Percentiles rank a stretch among this genome's conserved stretches.
These are phyloP conservation scores for Neofusicoccum laricinum DNA, from an alignment of 2,329 filamentous ascomycete species.

Conservation along the genomic window DNA sequence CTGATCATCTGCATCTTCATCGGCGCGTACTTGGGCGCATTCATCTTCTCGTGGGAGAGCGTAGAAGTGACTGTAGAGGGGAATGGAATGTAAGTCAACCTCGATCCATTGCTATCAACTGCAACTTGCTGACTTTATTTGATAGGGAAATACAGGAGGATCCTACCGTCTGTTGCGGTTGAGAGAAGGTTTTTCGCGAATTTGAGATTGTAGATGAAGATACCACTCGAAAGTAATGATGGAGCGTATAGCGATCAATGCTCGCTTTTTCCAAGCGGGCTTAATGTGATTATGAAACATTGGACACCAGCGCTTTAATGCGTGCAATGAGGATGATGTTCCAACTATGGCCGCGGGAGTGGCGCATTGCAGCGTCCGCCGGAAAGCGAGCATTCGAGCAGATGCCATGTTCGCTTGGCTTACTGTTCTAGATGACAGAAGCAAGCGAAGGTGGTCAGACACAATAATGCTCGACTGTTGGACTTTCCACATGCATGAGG, in stretches of 20 bases:
- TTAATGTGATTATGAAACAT: not conserved
- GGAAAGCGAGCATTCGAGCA: not conserved
- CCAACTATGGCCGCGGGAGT: no score
- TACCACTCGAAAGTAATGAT: not conserved
- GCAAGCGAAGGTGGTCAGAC: no score
- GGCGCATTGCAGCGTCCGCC: not conserved
- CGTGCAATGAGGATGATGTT: not conserved
- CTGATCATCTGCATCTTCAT: conserved; percentile 79
- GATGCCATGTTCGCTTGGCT: not conserved
- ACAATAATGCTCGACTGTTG: no score
- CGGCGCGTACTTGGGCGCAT: conserved; percentile 69
- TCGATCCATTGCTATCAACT: not conserved
- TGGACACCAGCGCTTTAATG: not conserved
- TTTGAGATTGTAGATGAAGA: not conserved
- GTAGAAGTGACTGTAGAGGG: not conserved
- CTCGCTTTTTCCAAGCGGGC: not conserved
- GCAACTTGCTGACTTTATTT: not conserved
- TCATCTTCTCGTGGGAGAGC: conserved; percentile 69
- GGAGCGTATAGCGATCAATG: not conserved
- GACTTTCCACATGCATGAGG: no score
- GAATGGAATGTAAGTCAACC: not conserved
- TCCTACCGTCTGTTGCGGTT: conserved; percentile 11
- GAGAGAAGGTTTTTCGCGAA: not conserved
- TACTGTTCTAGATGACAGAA: not conserved
- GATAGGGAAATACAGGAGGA: not conserved